A percentile compares a stretch with the other conserved stretches of the same genome.
phyloP scores from a whole-genome alignment of 2,329 filamentous ascomycete genomes.

The Fusarium ambrosium region DNA sequence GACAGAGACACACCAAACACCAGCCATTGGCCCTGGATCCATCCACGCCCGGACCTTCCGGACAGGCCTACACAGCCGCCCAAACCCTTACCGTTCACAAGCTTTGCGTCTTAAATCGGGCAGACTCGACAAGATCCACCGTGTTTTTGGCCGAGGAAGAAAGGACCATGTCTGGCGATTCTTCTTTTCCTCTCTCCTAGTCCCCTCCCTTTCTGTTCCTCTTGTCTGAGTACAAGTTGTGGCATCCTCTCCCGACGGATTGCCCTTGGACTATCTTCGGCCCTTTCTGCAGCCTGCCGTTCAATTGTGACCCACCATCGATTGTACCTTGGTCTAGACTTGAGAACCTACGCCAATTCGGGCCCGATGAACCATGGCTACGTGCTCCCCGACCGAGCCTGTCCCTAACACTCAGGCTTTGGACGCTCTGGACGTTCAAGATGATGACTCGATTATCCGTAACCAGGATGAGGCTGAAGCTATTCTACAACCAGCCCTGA shows the following conservation, averaged over 20 bases:
- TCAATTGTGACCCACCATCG: constrained; percentile 5
- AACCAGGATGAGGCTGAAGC: constrained; percentile 71
- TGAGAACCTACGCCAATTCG: background rate
- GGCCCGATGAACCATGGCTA: constrained; percentile 23
- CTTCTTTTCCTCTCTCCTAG: constrained; percentile 26
- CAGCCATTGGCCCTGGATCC: constrained; percentile 37
- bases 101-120: constrained; percentile 20
- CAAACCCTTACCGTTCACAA: constrained; percentile 25
- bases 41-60: constrained; percentile 45
- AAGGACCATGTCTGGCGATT: constrained; percentile 27
- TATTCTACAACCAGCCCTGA: constrained; percentile 71
- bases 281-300: constrained; percentile 13
- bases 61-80: constrained; percentile 39
- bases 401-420: constrained; percentile 9
- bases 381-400: constrained; percentile 16
- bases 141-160: constrained; percentile 26
- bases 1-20: constrained; percentile 33
- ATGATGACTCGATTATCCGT: constrained; percentile 45
- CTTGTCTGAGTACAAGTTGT: constrained; percentile 23
- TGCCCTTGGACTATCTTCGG: constrained; percentile 1
- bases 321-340: background rate
- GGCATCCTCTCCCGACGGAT: constrained; percentile 9
- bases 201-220: constrained; percentile 11
- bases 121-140: constrained; percentile 39
- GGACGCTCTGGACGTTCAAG: constrained; percentile 27